phyloP scores from a whole-genome alignment of 73 alveolate species.

The Tetrahymena malaccensis region DNA sequence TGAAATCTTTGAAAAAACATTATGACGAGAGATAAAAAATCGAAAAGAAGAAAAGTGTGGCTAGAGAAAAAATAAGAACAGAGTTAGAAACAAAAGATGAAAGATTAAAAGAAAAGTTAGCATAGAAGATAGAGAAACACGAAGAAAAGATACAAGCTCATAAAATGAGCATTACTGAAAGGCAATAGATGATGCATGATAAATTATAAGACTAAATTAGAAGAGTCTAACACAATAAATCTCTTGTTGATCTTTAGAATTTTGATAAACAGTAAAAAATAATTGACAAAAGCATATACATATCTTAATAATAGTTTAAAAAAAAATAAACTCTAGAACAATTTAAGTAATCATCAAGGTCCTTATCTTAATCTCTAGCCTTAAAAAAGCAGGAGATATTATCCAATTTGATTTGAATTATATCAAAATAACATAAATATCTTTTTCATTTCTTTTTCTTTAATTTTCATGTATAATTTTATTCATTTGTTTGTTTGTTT shows the following conservation, averaged over 20 bases:
- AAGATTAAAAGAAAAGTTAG: not conserved
- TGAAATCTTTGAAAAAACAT: not conserved
- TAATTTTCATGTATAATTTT: too few relatives aligned
- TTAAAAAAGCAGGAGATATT: not conserved
- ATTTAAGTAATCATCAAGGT: not conserved
- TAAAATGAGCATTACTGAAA: not conserved
- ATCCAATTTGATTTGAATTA: not conserved
- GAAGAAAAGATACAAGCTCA: not conserved
- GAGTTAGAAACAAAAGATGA: not conserved
- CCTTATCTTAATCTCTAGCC: not conserved
- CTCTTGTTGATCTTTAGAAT: not conserved
- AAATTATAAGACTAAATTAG: not conserved
- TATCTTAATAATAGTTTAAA: not conserved
- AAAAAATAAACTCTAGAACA: not conserved
- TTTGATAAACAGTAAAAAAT: not conserved
- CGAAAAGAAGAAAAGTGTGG: not conserved
- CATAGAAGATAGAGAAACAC: not conserved
- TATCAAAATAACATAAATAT: not conserved
- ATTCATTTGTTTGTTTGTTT: not conserved
- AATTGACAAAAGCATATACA: not conserved
- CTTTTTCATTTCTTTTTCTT: too few relatives aligned
- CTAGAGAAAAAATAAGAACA: not conserved
- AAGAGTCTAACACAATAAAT: not conserved
- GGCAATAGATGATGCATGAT: not conserved
- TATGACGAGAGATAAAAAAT: not conserved